Evolutionary conservation across 192 early-diverging fungal genomes (phyloP), one percentile per base, ranked within the genome.

Genomic region (Irineochytrium annulatum): DNA sequence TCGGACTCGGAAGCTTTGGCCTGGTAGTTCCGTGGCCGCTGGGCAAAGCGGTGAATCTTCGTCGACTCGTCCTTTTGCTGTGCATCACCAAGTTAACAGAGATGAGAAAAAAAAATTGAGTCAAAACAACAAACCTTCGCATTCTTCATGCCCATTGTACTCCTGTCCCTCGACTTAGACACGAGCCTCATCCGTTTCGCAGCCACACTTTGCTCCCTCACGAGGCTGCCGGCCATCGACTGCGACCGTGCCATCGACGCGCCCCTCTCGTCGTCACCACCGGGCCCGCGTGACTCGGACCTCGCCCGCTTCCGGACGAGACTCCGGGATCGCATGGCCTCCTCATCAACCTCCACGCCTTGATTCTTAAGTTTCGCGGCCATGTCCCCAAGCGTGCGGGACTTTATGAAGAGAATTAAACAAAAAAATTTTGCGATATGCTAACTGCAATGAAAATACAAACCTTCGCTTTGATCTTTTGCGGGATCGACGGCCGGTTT

Each of bases 1-100:
- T 99, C 97, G n/a, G 91, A 76, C 74, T 99, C 97, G 62, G 95
- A 94, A 27, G 82, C 79, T 67, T 82, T 84, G 46, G 90, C 94
- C 59, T 85, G 77, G 59, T 82, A 69, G 73, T 91, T 93, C 62
- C 81, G 71, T 48, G 77, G 77, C 55, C 87, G 85, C 65, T 95
- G 87, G 11, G 81, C 72, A 57, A 86, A 69, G 57, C 85, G 78
- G 73, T 87, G 83, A 39, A 87, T 83, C 74, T 89, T 93, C 52
- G 90, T 87, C 46, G 88, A 84, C 48, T 86, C 81, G 48, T 77
- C 61, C 57, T 82, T 80, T 69, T 82, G 77, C 72, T 79, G 39
- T 34, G 29, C 37, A 33, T 22, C 26, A 13, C 14, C 22, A 70
- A 44, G 52, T 20, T 16, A 26, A 52, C 59, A 48, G 52, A 17